Evolutionary conservation across 768 basidiomycete species (phyloP).

Genomic region (Lyophyllum semitale): DNA sequence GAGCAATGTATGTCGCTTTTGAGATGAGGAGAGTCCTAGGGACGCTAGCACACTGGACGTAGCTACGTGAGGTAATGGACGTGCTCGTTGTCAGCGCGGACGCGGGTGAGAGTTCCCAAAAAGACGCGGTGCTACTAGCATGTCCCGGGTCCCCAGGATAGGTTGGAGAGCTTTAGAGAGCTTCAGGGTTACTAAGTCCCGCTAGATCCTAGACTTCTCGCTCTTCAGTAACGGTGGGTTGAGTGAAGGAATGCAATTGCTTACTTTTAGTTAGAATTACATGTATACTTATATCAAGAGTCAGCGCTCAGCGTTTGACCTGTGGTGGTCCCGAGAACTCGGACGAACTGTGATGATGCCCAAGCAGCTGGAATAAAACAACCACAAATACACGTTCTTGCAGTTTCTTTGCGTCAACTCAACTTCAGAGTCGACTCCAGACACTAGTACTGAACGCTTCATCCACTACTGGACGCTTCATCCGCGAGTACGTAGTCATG

Average conservation of each 20-base stretch:
- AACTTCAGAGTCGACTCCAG: too few relatives aligned
- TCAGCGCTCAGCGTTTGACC: not conserved
- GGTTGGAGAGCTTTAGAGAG: slow-evolving; percentile 51
- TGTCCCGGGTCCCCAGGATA: slow-evolving; percentile 33
- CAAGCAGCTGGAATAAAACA: not conserved
- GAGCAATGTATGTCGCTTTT: slow-evolving; percentile 49
- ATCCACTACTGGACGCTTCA: too few relatives aligned
- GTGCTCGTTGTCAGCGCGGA: slow-evolving; percentile 15
- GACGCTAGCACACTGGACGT: slow-evolving; percentile 34
- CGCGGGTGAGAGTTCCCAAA: slow-evolving; percentile 32
- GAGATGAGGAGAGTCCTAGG: slow-evolving; percentile 46
- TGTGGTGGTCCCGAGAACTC: not conserved
- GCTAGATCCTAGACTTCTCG: too few relatives aligned
- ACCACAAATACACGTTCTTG: not conserved
- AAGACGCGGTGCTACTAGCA: slow-evolving; percentile 47
- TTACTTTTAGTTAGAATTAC: not conserved
- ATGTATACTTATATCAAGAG: not conserved
- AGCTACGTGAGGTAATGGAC: slow-evolving; percentile 30
- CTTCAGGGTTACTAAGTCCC: not conserved
- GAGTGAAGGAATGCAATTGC: not conserved
- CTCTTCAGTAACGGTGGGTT: not conserved
- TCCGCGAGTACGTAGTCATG: too few relatives aligned
- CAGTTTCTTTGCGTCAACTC: too few relatives aligned
- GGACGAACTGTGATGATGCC: not conserved
- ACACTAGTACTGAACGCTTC: too few relatives aligned